phyloP scores from a whole-genome alignment of 2,329 filamentous ascomycete genomes.

The Sporothrix mexicana region DNA sequence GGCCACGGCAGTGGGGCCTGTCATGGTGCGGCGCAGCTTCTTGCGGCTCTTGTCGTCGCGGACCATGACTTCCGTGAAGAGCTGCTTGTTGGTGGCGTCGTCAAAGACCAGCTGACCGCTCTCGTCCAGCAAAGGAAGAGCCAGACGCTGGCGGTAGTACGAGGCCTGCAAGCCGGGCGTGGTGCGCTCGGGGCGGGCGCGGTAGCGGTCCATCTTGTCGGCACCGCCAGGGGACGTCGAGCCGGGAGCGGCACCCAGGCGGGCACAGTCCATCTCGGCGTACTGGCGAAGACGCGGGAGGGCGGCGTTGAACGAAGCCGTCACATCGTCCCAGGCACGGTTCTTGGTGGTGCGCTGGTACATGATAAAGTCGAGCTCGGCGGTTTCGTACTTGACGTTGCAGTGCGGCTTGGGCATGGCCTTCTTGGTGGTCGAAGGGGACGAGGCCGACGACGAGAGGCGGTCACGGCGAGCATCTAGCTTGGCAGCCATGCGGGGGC shows the following conservation, averaged over 20 bases:
- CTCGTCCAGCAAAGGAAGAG: slow-evolving; percentile 39
- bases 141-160: slow-evolving; percentile 40
- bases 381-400: slow-evolving; percentile 41
- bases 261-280: slow-evolving; percentile 35
- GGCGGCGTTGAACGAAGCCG: slow-evolving; percentile 37
- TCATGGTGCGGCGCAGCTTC: slow-evolving; percentile 32
- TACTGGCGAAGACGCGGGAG: slow-evolving; percentile 39
- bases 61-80: slow-evolving; percentile 40
- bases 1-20: slow-evolving; percentile 5
- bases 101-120: slow-evolving; percentile 38
- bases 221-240: slow-evolving; percentile 6
- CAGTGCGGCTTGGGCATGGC: slow-evolving; percentile 37
- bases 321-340: slow-evolving; percentile 39
- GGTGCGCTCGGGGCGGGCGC: slow-evolving; percentile 38
- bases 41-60: slow-evolving; percentile 40
- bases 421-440: slow-evolving; percentile 2
- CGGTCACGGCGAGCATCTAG: slow-evolving; percentile 24
- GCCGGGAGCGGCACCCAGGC: slow-evolving; percentile 11
- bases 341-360: slow-evolving; percentile 40
- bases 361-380: slow-evolving; percentile 41
- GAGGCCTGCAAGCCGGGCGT: slow-evolving; percentile 39
- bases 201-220: slow-evolving; percentile 35
- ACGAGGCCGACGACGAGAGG: slow-evolving; percentile 21
- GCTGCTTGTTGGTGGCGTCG: slow-evolving; percentile 36
- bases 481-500: slow-evolving; percentile 32